Conservation (phyloP, 140 eudicot species). For the Cichorium intybus region DNA sequence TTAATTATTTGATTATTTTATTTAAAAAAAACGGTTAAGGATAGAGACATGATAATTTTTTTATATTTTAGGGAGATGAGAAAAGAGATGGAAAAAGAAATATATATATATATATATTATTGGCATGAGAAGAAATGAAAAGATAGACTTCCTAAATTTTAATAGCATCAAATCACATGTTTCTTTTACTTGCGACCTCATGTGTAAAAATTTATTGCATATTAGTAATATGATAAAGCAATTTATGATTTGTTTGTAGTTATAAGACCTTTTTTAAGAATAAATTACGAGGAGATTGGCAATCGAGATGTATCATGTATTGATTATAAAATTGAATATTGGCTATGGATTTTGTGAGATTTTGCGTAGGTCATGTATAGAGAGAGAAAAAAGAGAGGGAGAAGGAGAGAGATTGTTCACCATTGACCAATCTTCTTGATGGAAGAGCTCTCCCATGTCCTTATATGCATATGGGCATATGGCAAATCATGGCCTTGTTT, state of each 20-base stretch:
- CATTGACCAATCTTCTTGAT: constrained; percentile 40
- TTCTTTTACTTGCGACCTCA: no score
- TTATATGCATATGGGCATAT: constrained; percentile 13
- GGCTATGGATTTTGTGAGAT: constrained; percentile 13
- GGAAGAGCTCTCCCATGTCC: constrained; percentile 35
- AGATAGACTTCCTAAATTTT: no score
- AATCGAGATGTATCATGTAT: background rate
- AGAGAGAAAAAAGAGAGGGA: background rate
- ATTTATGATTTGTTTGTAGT: no score
- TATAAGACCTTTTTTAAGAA: background rate
- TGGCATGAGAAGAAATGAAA: no score
- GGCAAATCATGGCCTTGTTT: constrained; percentile 34
- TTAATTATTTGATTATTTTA: no score
- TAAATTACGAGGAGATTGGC: background rate
- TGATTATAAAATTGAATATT: background rate
- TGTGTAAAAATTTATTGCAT: background rate
- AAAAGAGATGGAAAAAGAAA: no score
- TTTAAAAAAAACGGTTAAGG: no score
- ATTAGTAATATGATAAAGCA: no score
- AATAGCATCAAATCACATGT: background rate
- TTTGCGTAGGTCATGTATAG: background rate
- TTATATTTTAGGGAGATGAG: no score
- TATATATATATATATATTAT: no score
- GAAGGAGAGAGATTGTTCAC: constrained; percentile 28
- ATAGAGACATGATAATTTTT: no score